Percentiles rank a stretch among this genome's conserved stretches.
These are phyloP conservation scores for Calonectria pauciramosa DNA, from an alignment of 2,329 filamentous ascomycete genomes.

Conservation along the genomic window DNA sequence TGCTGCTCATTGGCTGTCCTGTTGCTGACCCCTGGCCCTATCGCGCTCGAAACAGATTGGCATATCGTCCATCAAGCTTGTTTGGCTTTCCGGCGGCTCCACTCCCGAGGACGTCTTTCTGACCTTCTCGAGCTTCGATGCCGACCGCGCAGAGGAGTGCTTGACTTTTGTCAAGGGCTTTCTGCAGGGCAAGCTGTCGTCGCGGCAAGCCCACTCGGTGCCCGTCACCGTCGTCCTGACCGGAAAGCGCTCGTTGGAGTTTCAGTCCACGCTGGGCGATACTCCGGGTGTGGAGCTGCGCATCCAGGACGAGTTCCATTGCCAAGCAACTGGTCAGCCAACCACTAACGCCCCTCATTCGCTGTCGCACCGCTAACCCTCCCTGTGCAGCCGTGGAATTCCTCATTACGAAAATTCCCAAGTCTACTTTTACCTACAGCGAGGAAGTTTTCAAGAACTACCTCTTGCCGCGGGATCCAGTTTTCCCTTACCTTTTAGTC, in stretches of 20 bases:
- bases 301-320: neutral
- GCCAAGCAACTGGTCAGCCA: neutral
- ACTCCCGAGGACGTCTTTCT: constrained; percentile 87
- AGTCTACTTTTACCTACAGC: constrained; percentile 97
- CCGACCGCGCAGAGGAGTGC: constrained; percentile 92
- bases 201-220: constrained; percentile 78
- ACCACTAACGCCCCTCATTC: neutral
- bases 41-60: constrained; percentile 84
- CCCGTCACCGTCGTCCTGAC: constrained; percentile 95
- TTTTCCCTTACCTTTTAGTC: constrained; percentile 96
- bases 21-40: neutral
- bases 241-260: constrained; percentile 79
- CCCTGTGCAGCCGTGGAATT: neutral
- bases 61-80: constrained; percentile 93
- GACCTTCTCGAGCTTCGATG: constrained; percentile 97
- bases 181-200: constrained; percentile 82
- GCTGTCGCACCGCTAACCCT: neutral
- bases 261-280: neutral
- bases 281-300: neutral
- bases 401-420: constrained; percentile 86
- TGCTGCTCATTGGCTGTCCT: neutral
- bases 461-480: constrained; percentile 79
- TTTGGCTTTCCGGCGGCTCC: constrained; percentile 94
- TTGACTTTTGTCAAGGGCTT: constrained; percentile 91
- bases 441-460: constrained; percentile 94